Base-by-base conservation (phyloP, 2,329 filamentous ascomycete genomes). In the Colletotrichum spaethianum region DNA sequence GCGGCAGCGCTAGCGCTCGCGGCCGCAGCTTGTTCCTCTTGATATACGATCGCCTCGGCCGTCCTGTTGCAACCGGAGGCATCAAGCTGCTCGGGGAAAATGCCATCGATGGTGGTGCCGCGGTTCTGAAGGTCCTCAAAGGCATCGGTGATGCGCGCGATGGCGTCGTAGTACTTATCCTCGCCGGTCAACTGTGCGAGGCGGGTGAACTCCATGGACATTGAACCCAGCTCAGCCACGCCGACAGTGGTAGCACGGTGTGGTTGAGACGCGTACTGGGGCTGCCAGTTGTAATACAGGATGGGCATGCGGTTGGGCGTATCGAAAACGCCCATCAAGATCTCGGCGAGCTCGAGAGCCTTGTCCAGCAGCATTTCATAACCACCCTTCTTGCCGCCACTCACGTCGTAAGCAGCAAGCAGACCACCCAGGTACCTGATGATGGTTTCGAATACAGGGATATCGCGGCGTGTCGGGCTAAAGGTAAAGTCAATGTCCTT, bases 271-370 rank as follows among this genome's bases (percentile, higher is more conserved):
- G 89, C 88, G 76, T 86, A 90, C 20, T 87, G 83, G 75, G 92
- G 93, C 76, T 90, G 89, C 94, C 93, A 98, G 74, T 88, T 85
- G 82, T 96, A 97, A 81, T 92, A 95, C 6, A 94, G 88, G 7
- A 94, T 83, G 3, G 96, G 95, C 94, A 98, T 97, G 76, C 94
- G 91, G 80, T 98, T 98, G 0, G 95, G 95, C 0, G 96, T 98
- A 81, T 97, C 94, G 77, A 97, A 97, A 4, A 93, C 89, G 64
- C 92, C 91, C 84, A 95, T 94, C 40, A 97, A 84, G 72, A 97
- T 88, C 77, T 96, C 93, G 48, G 91, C 94, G 33, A 96, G 88
- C 81, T 96, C 92, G 44, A 92, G 86, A 1, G 94, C 93, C 82
- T 97, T 96, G 65, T 92, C 89, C 40, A 97, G 86, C 14, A 97